Evolutionary conservation across 106 monocot species (phyloP).

Genomic region (Dendrobium catenatum): DNA sequence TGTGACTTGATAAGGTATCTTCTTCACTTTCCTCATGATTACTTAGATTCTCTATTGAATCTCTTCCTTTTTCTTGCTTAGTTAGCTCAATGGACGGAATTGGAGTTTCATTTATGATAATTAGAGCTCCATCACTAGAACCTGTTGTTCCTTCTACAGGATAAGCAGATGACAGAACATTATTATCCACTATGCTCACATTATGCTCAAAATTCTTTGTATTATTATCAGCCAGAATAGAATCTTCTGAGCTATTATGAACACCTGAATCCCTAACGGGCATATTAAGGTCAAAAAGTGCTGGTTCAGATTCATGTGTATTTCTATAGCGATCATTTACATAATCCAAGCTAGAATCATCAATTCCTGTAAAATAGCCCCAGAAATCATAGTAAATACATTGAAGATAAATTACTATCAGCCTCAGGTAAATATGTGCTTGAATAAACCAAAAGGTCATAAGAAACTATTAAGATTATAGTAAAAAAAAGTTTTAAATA

Average conservation of each 20-base stretch:
- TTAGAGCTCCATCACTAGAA: background rate
- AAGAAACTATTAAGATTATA: too few relatives aligned
- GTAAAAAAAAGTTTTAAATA: background rate
- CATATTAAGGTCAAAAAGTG: conserved; percentile 59
- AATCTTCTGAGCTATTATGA: too few relatives aligned
- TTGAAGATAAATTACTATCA: background rate
- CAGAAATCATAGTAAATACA: background rate
- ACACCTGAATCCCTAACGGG: background rate
- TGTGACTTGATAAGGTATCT: conserved; percentile 42
- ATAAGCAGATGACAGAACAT: conserved; percentile 12
- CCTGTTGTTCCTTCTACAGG: conserved; percentile 4
- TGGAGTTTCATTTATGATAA: background rate
- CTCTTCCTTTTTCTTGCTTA: too few relatives aligned
- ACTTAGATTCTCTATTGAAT: conserved; percentile 6
- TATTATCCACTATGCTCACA: background rate
- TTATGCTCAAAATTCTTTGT: conserved; percentile 16
- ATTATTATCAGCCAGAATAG: background rate
- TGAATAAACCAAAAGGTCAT: too few relatives aligned
- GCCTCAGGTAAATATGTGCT: too few relatives aligned
- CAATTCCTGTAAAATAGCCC: conserved; percentile 8
- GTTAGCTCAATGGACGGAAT: background rate
- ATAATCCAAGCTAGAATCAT: conserved; percentile 10
- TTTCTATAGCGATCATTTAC: conserved; percentile 3
- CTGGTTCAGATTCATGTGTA: conserved; percentile 13
- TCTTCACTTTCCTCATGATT: conserved; percentile 32